A percentile compares a stretch with the other conserved stretches of the same genome.
Conservation (phyloP, 2,329 filamentous ascomycete genomes). For the Nigrospora sphaerica region DNA sequence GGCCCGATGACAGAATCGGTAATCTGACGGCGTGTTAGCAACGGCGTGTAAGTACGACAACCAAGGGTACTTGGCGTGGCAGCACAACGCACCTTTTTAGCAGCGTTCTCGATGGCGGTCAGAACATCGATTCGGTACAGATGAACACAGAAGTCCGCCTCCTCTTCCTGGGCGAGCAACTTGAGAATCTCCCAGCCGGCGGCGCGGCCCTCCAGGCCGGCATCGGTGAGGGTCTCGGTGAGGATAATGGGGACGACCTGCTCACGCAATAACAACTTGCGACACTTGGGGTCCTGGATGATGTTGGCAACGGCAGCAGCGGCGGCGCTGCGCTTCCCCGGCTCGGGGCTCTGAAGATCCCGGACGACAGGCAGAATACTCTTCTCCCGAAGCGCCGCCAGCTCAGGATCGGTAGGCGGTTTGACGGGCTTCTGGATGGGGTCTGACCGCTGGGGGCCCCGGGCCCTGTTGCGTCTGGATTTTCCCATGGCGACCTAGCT, state of each 20-base stretch:
- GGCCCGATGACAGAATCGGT: conserved; percentile 32
- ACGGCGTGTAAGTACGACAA: not conserved
- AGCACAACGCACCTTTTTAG: conserved; percentile 37
- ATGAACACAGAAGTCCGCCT: conserved; percentile 60
- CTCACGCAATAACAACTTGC: conserved; percentile 59
- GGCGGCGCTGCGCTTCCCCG: conserved; percentile 51
- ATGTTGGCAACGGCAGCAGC: conserved; percentile 54
- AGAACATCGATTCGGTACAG: conserved; percentile 55
- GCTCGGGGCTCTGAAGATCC: conserved; percentile 51
- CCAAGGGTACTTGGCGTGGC: not conserved
- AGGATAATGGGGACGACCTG: conserved; percentile 58
- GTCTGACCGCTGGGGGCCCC: conserved; percentile 40
- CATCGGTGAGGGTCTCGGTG: conserved; percentile 57
- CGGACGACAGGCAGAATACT: conserved; percentile 57
- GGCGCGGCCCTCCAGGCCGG: conserved; percentile 54
- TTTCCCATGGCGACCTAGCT: conserved; percentile 43
- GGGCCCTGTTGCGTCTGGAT: conserved; percentile 46
- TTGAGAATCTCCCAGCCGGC: conserved; percentile 63
- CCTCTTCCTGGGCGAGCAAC: conserved; percentile 55
- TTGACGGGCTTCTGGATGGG: conserved; percentile 53
- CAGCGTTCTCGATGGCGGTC: conserved; percentile 51
- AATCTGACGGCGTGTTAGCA: conserved; percentile 24
- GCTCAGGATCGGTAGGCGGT: conserved; percentile 55
- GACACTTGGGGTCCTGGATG: conserved; percentile 52
- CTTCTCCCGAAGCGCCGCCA: conserved; percentile 54